These are phyloP conservation scores for Tephrocybe sp. DNA, from an alignment of 768 basidiomycete genomes.

Conservation along the genomic window DNA sequence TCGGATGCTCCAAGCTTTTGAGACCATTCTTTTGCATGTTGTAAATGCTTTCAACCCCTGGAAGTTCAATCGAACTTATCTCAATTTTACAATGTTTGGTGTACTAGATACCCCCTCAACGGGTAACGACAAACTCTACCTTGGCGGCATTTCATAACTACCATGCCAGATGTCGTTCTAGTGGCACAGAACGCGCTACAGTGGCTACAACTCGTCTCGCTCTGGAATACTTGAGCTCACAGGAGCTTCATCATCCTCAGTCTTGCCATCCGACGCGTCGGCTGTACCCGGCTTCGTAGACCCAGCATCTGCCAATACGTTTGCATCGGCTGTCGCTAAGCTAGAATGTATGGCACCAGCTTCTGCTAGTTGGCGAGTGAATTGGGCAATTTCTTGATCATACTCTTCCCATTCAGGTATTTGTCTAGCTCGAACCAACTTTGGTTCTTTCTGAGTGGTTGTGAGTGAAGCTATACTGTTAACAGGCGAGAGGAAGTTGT, in stretches of 20 bases:
- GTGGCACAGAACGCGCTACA: too few species aligned
- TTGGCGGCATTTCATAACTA: too few species aligned
- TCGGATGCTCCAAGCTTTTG: too few species aligned
- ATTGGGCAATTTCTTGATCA: conserved; percentile 84
- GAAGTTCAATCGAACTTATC: too few species aligned
- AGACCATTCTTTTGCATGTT: too few species aligned
- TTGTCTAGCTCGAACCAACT: conserved; percentile 85
- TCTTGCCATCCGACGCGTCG: not conserved
- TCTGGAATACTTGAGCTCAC: not conserved
- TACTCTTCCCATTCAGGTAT: conserved; percentile 99
- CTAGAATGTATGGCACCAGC: conserved; percentile 68
- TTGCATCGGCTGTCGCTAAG: conserved; percentile 65
- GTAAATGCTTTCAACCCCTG: too few species aligned
- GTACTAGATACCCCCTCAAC: too few species aligned
- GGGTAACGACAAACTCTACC: too few species aligned
- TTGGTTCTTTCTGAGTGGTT: conserved; percentile 85
- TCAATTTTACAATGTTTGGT: too few species aligned
- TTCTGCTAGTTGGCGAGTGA: conserved; percentile 70
- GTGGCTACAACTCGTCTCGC: conserved; percentile 10
- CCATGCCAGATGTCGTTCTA: too few species aligned
- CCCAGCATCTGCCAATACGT: conserved; percentile 56
- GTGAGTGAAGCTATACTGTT: not conserved
- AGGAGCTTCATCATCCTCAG: not conserved
- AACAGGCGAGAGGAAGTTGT: not conserved
- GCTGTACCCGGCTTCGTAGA: not conserved